Base-by-base conservation (phyloP, 495 filamentous ascomycete genomes). In the Hypoxylon intermedium region DNA sequence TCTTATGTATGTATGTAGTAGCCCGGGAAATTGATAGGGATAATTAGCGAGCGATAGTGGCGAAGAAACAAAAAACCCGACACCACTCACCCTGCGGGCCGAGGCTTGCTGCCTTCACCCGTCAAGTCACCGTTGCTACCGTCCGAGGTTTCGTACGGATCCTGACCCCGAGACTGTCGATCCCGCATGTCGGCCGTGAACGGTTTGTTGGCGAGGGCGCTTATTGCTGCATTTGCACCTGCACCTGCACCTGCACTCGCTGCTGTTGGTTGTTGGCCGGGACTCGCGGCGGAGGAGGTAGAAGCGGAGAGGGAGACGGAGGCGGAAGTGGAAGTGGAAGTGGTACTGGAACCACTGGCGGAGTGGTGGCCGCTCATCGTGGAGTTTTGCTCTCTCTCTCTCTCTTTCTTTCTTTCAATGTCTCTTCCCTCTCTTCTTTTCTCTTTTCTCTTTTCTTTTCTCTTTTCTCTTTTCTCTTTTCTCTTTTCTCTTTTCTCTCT, bases 131-230 rank as follows among this genome's bases (percentile, higher is more conserved):
- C 41, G 18, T n/a, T n/a, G n/a, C 67, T 70, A 30, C 47, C 66
- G 19, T 67, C 71, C 7, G 65, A 72, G 5, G 67, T 67, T 31
- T 63, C 40, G 68, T 79, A 81, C 1, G 78, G 78, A 60, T 82
- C 74, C 52, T 81, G 82, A 16, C 80, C 80, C n/a, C 82, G 70
- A 3, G 82, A 79, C 64, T 84, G 82, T 5, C 75, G 73, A 60
- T 83, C 79, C 49, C 77, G 75, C 79, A 80, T 81, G 37, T 69
- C 40, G 11, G 69, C 21, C 7, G 76, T 75, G 67, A 78, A 75
- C 9, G 42, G 12, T 5, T 42, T n/a, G n/a, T n/a, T n/a, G n/a
- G n/a, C n/a, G n/a, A n/a, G n/a, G n/a, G n/a, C 47, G 5, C 20
- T 41, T 21, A 18, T 20, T 18, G 33, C 49, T 6, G 49, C 6